Base-by-base conservation (phyloP, 441 rosid genomes). In the Viola pubescens region DNA sequence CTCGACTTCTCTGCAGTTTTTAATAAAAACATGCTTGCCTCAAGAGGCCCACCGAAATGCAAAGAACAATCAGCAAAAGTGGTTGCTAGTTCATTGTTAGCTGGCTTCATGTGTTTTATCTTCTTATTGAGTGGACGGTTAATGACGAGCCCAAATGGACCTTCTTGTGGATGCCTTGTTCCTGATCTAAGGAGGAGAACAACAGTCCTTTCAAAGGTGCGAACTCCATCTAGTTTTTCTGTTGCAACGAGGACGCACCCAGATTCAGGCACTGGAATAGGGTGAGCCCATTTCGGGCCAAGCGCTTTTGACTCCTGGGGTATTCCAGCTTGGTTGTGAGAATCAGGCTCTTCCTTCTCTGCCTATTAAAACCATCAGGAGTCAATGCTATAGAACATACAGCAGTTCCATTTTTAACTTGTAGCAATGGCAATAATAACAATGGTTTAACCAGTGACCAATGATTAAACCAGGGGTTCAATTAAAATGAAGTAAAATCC, bases 191-290 rank as follows among this genome's bases (percentile, higher is more conserved):
- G 82, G 60, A 91, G 95, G 56, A 91, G 90, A 73, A 91, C 88
- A 13, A 91, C 98, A 0, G 91, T 82, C 58, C 97, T 82, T 42
- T 87, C 95, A 52, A 91, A 89, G 16, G 89, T 77, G 49, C 79
- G 77, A 40, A 85, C 81, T 48, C 95, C 91, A 9, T 91, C 97
- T 40, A 91, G 89, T 80, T 87, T 89, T 81, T 87, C 89, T 7
- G 97, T 89, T 11, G 98, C 98, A 60, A 91, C 91, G 61, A 91
- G 91, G 71, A 91, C 89, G 11, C 89, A 89, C n/a, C 97, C 98
- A 9, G 87, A 80, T 80, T 91, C 97, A 43, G 94, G 98, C 6
- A 79, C 80, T 1, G 88, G 79, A 75, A 91, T 82, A 0, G 98
- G 98, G 62, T 91, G 98, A 9, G 98, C 98, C 98, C 98, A 91